Evolutionary conservation across 2,329 filamentous ascomycete genomes (phyloP).

Genomic region (Atkinsonella texensis): DNA sequence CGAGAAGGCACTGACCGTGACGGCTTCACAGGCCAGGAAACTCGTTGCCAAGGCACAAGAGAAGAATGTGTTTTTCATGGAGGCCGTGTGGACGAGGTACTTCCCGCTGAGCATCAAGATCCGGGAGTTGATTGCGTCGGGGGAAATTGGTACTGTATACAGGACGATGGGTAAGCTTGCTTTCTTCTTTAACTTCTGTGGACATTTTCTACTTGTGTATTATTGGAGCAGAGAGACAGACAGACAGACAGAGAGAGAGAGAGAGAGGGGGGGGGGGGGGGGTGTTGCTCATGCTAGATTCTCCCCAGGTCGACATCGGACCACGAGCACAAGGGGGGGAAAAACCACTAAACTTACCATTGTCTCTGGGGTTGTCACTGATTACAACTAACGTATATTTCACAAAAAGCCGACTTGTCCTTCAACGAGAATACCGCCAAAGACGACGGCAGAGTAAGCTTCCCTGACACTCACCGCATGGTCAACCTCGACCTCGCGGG

Average conservation of each 20-base stretch:
- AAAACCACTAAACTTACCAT: too few relatives aligned
- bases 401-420: slow-evolving; percentile 40
- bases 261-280: too few relatives aligned
- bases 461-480: slow-evolving; percentile 57
- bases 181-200: slow-evolving; percentile 1
- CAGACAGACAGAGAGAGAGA: too few relatives aligned
- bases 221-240: too few relatives aligned
- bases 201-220: too few relatives aligned
- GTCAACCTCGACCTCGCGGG: slow-evolving; percentile 74
- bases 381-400: background rate
- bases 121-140: slow-evolving; percentile 47
- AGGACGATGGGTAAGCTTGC: slow-evolving; percentile 39
- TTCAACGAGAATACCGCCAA: slow-evolving; percentile 47
- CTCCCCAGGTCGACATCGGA: too few relatives aligned
- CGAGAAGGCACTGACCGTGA: slow-evolving; percentile 84
- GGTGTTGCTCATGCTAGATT: too few relatives aligned
- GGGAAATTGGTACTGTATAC: slow-evolving; percentile 47
- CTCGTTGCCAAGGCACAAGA: slow-evolving; percentile 59
- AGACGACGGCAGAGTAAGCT: slow-evolving; percentile 35
- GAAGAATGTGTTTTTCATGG: slow-evolving; percentile 70
- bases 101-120: slow-evolving; percentile 74
- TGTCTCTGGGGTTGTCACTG: too few relatives aligned
- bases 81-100: slow-evolving; percentile 82
- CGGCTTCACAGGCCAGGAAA: slow-evolving; percentile 61
- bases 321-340: too few relatives aligned